phyloP scores from a whole-genome alignment of 2,329 filamentous ascomycete genomes.

The Ceratocystis variospora region DNA sequence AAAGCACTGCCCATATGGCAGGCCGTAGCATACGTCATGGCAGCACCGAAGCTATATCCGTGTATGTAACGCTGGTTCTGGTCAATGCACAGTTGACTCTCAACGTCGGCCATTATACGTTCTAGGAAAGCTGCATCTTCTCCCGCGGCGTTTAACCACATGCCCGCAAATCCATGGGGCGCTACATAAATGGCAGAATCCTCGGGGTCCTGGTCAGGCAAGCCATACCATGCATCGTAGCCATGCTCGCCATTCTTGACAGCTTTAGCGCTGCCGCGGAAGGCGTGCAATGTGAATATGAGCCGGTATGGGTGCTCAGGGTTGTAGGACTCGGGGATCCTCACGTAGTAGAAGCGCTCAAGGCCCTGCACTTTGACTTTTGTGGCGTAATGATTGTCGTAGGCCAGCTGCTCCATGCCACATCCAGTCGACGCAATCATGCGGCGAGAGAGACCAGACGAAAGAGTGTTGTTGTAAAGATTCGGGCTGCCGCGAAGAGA shows the following conservation, averaged over 20 bases:
- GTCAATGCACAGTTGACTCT: slow-evolving; percentile 32
- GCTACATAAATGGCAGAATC: slow-evolving; percentile 30
- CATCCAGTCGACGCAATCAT: slow-evolving; percentile 23
- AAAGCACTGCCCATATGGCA: slow-evolving; percentile 28
- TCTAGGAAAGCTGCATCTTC: slow-evolving; percentile 31
- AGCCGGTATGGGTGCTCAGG: slow-evolving; percentile 28
- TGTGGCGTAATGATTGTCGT: slow-evolving; percentile 25
- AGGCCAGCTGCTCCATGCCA: slow-evolving; percentile 25
- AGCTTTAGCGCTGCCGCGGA: slow-evolving; percentile 27
- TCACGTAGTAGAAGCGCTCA: slow-evolving; percentile 28
- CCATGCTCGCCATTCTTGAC: slow-evolving; percentile 26
- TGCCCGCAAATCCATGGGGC: slow-evolving; percentile 29
- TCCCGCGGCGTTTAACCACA: slow-evolving; percentile 31
- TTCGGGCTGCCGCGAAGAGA: not conserved
- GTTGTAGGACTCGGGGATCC: slow-evolving; percentile 30
- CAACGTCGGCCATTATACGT: slow-evolving; percentile 27
- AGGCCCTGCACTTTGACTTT: slow-evolving; percentile 28
- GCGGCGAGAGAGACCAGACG: not conserved
- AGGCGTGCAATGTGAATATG: slow-evolving; percentile 31
- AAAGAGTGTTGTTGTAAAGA: not conserved
- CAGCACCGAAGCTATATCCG: slow-evolving; percentile 32
- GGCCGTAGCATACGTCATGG: slow-evolving; percentile 31
- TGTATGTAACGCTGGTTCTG: slow-evolving; percentile 30
- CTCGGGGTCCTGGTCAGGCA: slow-evolving; percentile 26
- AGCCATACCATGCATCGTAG: slow-evolving; percentile 28